These are phyloP conservation scores for Quercus cerris DNA, from an alignment of 306 rosid genomes.

Conservation along the genomic window DNA sequence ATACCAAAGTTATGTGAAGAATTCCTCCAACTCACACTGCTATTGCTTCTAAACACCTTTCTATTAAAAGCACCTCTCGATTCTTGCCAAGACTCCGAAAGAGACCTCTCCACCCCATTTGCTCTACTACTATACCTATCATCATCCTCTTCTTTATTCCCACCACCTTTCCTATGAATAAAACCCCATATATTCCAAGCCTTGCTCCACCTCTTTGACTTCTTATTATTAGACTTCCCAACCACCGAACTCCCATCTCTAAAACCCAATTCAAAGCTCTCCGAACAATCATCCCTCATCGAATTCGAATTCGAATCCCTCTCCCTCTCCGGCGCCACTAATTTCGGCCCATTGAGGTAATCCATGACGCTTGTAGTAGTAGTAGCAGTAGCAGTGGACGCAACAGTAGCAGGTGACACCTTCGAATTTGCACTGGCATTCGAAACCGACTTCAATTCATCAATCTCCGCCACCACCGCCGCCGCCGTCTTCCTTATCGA, in stretches of 20 bases:
- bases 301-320: conserved; percentile 75
- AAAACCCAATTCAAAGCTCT: conserved; percentile 57
- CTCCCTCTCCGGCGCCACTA: conserved; percentile 50
- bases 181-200: conserved; percentile 90
- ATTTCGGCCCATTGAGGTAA: conserved; percentile 50
- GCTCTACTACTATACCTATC: conserved; percentile 61
- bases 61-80: conserved; percentile 52
- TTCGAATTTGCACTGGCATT: conserved; percentile 72
- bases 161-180: conserved; percentile 59
- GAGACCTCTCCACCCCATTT: conserved; percentile 73
- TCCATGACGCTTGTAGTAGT: conserved; percentile 15
- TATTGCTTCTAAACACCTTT: conserved; percentile 68
- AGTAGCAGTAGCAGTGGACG: background rate
- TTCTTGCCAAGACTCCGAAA: conserved; percentile 90
- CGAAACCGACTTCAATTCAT: conserved; percentile 71
- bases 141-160: conserved; percentile 78
- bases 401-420: conserved; percentile 55
- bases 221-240: conserved; percentile 59
- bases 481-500: conserved; percentile 89
- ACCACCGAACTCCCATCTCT: conserved; percentile 48
- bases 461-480: conserved; percentile 92
- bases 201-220: conserved; percentile 80
- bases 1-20: conserved; percentile 45
- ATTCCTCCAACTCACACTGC: conserved; percentile 95
- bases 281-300: conserved; percentile 73